Evolutionary conservation across 768 basidiomycete species (phyloP), one percentile per base, ranked within the genome.

Genomic region (Pleurotus eryngii): DNA sequence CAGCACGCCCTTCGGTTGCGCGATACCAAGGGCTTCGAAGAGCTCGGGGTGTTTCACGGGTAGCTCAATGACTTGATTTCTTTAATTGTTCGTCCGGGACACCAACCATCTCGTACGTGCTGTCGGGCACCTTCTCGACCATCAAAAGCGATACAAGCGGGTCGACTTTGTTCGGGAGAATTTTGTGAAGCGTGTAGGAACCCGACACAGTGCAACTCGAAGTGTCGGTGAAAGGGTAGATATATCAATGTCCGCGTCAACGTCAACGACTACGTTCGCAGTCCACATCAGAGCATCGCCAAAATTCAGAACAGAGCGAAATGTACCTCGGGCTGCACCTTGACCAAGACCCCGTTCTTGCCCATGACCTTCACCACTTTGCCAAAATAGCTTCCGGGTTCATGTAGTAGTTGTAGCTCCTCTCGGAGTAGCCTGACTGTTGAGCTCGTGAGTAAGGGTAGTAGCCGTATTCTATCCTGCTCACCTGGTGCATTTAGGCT

Each of bases 101-200:
- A 18, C 97, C 97, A 59, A 99, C 96, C 95, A 98, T 98, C 74
- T 98, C 97, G 74, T 99, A 99, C 27, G 97, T 98, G 73, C 91
- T 94, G 72, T 98, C 96, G 0, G 96, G 96, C 0, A 98, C 96
- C 72, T 99, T 99, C 75, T 99, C 96, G 9, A 98, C 96, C 95
- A 98, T 98, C 97, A 98, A 98, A 61, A 98, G 84, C 17, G 95
- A 97, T 27, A 98, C 95, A 40, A 98, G 86, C 3, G 97, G 96
- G 72, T 98, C 97, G 65, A 98, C 90, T 76, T 99, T 98, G 79
- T 95, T 97, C 0, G 95, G 95, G 0, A 98, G 78, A 64, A 98
- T 91, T 72, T 92, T 94, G 81, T 98, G 96, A 60, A 98, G 89
- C 46, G 92, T 92, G 73, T 98, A 98, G 3, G 87, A 92, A 70